Conservation (phyloP, 73 alveolate genomes). For the Loxodes magnus region DNA sequence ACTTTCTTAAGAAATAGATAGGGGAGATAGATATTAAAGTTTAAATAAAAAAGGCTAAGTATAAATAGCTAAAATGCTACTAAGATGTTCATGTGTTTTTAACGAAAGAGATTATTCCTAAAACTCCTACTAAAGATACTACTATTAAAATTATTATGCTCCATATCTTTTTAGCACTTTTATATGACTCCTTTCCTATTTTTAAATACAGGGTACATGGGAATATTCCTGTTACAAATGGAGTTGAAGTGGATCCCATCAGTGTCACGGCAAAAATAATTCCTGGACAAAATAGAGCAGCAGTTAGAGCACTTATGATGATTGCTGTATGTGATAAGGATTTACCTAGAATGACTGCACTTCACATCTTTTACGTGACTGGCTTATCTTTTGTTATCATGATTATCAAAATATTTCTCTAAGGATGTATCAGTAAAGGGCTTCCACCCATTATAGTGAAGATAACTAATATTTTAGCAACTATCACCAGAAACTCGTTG, state of each 20-base stretch:
- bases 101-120: no score
- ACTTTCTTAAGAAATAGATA: no score
- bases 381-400: conserved; percentile 1
- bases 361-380: neutral
- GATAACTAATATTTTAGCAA: neutral
- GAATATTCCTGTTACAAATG: conserved; percentile 25
- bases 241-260: conserved; percentile 43
- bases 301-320: conserved; percentile 5
- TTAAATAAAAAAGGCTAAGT: no score
- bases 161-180: no score
- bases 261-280: conserved; percentile 33
- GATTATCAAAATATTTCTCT: conserved; percentile 7
- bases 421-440: conserved; percentile 14
- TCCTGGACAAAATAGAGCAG: conserved; percentile 20
- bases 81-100: no score
- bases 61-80: no score
- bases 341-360: no score
- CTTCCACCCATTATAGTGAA: conserved; percentile 8
- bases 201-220: conserved; percentile 37
- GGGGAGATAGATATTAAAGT: no score
- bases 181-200: no score
- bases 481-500: neutral
- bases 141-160: no score
- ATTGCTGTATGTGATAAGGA: conserved; percentile 4
- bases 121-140: no score